Base-by-base conservation (phyloP, 176 grass and related monocot species). In the Carex scoparia region DNA sequence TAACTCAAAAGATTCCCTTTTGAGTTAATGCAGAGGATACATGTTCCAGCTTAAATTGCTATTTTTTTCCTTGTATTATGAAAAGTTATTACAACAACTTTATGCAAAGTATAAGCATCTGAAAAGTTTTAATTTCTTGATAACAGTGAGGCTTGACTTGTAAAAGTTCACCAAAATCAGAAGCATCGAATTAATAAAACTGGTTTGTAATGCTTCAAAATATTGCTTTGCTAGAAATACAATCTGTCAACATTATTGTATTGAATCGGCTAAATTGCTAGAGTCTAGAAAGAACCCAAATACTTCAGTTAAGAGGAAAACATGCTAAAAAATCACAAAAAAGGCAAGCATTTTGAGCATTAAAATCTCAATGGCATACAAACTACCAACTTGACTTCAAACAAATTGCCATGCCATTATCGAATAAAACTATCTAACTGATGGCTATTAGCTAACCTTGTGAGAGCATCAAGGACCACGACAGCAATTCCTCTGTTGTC, bases 401-500 rank as follows among this genome's bases (percentile, higher is more conserved):
- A 33, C 27, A 79, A 35, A 79, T 79, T 16, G 6, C 6, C 30
- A 78, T 13, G 57, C 2, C 16, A 33, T 79, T 57, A 79, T 57
- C 53, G 32, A 79, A 79, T 79, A 35, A 77, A 65, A 7, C 69
- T 31, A 72, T 37, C n/a, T 72, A 80, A 68, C 18, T 12, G 87
- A 69, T 5, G 61, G 11, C 9, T 76, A 13, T 15, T n/a, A 23
- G 5, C 30, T 59, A 71, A 95, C 96, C 91, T 95, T 40, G 93
- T 91, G 53, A 99, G 96, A 0, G 91, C 91, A 59, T 99, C 96
- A 10, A 99, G 89, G 48, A 99, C 96, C 15, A 99, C 93, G 49
- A 99, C 93, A 61, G 96, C 93, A 91, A 99, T 99, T 42, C 96
- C 96, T 51, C 96, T 88, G 89, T 99, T 99, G 88, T 99, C 96